Percentiles rank a stretch among this genome's conserved stretches.
Conservation (phyloP, 2,329 filamentous ascomycete species). For the Chrysosporium queenslandicum region DNA sequence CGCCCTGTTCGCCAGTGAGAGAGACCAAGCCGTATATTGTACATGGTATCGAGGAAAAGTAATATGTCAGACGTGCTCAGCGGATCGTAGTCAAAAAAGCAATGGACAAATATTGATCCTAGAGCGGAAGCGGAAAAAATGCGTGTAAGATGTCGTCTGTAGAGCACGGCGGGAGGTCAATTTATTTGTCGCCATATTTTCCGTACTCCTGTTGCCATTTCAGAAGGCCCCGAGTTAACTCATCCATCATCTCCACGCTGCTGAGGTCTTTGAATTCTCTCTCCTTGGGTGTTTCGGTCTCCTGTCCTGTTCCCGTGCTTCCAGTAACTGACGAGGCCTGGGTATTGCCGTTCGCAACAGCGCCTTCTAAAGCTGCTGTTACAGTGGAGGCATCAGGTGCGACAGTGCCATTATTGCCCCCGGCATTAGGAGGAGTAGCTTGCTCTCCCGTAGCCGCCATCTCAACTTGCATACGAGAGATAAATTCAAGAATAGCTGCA, state of each 20-base stretch:
- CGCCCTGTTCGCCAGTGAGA: background rate
- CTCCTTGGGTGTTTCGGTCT: conserved; percentile 27
- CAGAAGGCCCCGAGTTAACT: conserved; percentile 66
- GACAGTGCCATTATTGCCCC: conserved; percentile 20
- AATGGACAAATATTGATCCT: too few relatives aligned
- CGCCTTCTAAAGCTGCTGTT: conserved; percentile 16
- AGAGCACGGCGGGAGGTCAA: background rate
- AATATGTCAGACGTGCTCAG: background rate
- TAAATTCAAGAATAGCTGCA: conserved; percentile 77
- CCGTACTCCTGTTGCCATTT: conserved; percentile 72
- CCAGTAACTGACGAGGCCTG: background rate
- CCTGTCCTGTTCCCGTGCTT: background rate
- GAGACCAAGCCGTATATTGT: conserved; percentile 1
- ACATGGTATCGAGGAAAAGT: conserved; percentile 6
- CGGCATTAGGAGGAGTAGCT: conserved; percentile 32
- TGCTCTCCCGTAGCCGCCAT: conserved; percentile 53
- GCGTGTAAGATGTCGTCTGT: background rate
- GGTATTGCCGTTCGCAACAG: conserved; percentile 9
- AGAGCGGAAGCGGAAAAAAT: background rate
- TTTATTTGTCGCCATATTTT: conserved; percentile 42
- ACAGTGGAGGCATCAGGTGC: conserved; percentile 11
- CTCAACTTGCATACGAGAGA: conserved; percentile 78
- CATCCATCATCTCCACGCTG: conserved; percentile 85
- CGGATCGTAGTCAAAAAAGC: too few relatives aligned
- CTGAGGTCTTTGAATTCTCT: conserved; percentile 63